These are phyloP conservation scores for Ascochyta rabiei DNA, from an alignment of 2,329 filamentous ascomycete species.

Conservation along the genomic window DNA sequence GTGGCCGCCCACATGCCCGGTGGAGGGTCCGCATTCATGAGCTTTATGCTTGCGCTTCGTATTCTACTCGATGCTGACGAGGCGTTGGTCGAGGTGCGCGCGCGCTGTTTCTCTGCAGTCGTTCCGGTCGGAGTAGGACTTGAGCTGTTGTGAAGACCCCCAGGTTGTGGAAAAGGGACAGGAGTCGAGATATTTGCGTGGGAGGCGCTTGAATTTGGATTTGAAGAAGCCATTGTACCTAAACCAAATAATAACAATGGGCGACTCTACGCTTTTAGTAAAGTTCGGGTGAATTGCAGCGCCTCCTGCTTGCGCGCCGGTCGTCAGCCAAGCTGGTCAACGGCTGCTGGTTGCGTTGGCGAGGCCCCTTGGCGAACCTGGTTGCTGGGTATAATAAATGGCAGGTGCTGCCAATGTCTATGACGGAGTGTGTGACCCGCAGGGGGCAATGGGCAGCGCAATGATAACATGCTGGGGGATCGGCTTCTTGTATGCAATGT, in stretches of 20 bases:
- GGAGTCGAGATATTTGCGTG: slow-evolving; percentile 12
- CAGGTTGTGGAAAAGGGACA: slow-evolving; percentile 10
- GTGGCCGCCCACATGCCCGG: slow-evolving; percentile 55
- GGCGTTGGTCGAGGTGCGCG: slow-evolving; percentile 40
- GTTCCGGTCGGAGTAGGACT: slow-evolving; percentile 16
- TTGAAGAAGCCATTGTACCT: slow-evolving; percentile 30
- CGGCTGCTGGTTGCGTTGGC: slow-evolving; percentile 4
- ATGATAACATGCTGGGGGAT: slow-evolving; percentile 5
- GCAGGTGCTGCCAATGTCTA: neutral
- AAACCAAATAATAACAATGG: neutral
- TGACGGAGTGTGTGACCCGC: neutral
- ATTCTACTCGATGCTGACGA: slow-evolving; percentile 41
- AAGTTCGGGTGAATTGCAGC: slow-evolving; percentile 1
- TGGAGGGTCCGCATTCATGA: slow-evolving; percentile 48
- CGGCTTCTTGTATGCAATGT: slow-evolving; percentile 5
- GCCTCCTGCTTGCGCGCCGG: slow-evolving; percentile 7
- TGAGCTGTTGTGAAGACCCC: slow-evolving; percentile 1
- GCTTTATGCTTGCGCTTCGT: slow-evolving; percentile 45
- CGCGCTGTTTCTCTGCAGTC: slow-evolving; percentile 25
- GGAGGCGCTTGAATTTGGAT: slow-evolving; percentile 18
- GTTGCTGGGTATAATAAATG: slow-evolving; percentile 7
- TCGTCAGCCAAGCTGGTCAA: slow-evolving; percentile 16
- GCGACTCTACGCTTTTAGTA: neutral
- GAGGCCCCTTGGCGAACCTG: slow-evolving; percentile 7
- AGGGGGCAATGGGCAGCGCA: neutral